Conservation (phyloP, 1,284 basidiomycete genomes). For the Mycena sp. region DNA sequence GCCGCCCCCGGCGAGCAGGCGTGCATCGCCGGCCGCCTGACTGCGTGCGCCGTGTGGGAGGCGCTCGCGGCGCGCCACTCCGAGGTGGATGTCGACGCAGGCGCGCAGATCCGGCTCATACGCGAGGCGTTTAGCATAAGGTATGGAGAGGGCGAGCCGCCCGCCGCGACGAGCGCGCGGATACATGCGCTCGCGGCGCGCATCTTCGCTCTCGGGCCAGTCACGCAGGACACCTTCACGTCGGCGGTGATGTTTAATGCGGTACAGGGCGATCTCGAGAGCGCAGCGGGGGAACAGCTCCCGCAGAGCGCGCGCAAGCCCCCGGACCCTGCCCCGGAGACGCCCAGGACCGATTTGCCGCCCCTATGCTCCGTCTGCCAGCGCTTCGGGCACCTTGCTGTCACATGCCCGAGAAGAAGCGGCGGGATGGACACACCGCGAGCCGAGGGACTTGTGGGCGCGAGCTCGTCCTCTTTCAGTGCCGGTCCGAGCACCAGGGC, state of each 20-base stretch:
- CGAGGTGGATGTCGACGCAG: constrained; percentile 2
- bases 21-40: constrained; percentile 1
- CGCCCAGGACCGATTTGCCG: no score
- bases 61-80: constrained; percentile 14
- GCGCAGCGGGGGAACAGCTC: background rate
- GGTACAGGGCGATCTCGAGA: constrained; percentile 18
- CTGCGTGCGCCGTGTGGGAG: constrained; percentile 17
- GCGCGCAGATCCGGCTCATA: constrained; percentile 14
- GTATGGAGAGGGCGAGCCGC: constrained; percentile 11
- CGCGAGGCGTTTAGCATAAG: constrained; percentile 17
- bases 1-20: constrained; percentile 15
- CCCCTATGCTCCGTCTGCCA: no score
- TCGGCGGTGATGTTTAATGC: constrained; percentile 20
- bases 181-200: constrained; percentile 14
- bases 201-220: constrained; percentile 12
- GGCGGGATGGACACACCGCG: no score
- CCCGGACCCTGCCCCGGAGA: no score
- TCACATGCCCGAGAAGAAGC: no score
- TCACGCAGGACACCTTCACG: constrained; percentile 8
- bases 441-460: no score
- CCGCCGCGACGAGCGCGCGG: constrained; percentile 13
- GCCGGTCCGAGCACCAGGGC: no score
- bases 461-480: no score
- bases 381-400: no score
- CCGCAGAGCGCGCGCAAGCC: background rate